Base-by-base conservation (phyloP, 2,329 filamentous ascomycete genomes). In the Pseudopithomyces maydicus region DNA sequence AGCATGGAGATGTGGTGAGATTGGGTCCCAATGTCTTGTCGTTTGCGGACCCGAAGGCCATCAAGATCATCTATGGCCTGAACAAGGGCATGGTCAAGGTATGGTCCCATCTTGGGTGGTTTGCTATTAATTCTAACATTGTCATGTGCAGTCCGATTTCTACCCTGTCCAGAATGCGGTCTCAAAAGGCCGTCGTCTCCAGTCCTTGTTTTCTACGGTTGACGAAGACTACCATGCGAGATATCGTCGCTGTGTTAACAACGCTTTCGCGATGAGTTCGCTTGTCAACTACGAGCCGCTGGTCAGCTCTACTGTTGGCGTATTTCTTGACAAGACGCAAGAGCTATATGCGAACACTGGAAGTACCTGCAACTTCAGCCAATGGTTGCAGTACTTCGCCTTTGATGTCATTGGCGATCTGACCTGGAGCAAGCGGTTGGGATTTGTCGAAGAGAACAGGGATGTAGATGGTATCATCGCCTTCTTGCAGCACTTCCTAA, bases 71-170 rank as follows among this genome's bases (percentile, higher is more conserved):
- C 43, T 96, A 95, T 72, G 90, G 90, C 0, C 76, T 94, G 42
- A 94, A 93, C 72, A 93, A 93, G 74, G 90, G 90, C 0, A 90
- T 92, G 64, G 78, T 84, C 46, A 95, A 95, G 84, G 90, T 90
- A 74, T 46, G 73, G 59, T 33, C 36, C 8, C 14, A 32, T 17
- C 6, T 23, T 12, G 17, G 6, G 43, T 39, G 5, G 36, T 12
- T 32, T 44, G 11, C 20, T 22, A 6, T 1, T 22, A 7, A 19
- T 22, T 59, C 38, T 66, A n/a, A 66, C 38, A 0, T n/a, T 32
- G 3, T 4, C 6, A 3, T 23, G n/a, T 11, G 7, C 52, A 91
- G 87, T 92, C 89, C 29, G 87, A 90, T 61, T 94, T 94, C 72
- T 94, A 94, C 69, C 85, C 89, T 0, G 89, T 93, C 2, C 90